phyloP scores from a whole-genome alignment of 1,139 yeast genomes.

The Diutina ranongensis region DNA sequence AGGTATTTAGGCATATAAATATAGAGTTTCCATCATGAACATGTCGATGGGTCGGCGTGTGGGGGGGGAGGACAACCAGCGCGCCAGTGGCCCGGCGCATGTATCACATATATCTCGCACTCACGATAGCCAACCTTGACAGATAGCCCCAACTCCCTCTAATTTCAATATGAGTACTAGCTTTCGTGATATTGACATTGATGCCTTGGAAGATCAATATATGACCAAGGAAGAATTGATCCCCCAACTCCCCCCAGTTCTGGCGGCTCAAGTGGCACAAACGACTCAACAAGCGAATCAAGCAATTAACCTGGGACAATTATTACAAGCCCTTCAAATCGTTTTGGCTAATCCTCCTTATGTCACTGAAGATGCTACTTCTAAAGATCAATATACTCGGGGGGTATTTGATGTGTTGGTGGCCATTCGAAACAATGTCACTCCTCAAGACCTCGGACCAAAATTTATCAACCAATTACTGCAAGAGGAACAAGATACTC shows the following conservation, averaged over 20 bases:
- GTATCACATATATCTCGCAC: too few species aligned
- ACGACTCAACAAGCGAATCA: slow-evolving; percentile 49
- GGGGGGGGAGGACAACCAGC: too few species aligned
- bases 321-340: slow-evolving; percentile 49
- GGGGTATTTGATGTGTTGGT: slow-evolving; percentile 68
- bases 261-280: slow-evolving; percentile 42
- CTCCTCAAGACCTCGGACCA: slow-evolving; percentile 42
- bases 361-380: slow-evolving; percentile 48
- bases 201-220: slow-evolving; percentile 73
- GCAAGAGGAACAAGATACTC: slow-evolving; percentile 59
- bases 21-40: too few species aligned
- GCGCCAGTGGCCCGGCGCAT: too few species aligned
- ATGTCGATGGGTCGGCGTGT: too few species aligned
- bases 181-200: slow-evolving; percentile 74
- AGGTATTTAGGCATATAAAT: background rate
- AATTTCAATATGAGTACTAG: background rate
- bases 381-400: slow-evolving; percentile 34
- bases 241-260: slow-evolving; percentile 31
- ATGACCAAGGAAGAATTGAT: slow-evolving; percentile 52
- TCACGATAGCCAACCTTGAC: too few species aligned
- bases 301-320: slow-evolving; percentile 61
- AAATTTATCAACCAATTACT: slow-evolving; percentile 46
- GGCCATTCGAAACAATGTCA: slow-evolving; percentile 52
- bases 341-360: slow-evolving; percentile 75
- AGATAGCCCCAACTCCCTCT: too few species aligned